Percentiles rank a stretch among this genome's conserved stretches.
These are phyloP conservation scores for Gomphus bonarii DNA, from an alignment of 1,284 basidiomycete species.

Conservation along the genomic window DNA sequence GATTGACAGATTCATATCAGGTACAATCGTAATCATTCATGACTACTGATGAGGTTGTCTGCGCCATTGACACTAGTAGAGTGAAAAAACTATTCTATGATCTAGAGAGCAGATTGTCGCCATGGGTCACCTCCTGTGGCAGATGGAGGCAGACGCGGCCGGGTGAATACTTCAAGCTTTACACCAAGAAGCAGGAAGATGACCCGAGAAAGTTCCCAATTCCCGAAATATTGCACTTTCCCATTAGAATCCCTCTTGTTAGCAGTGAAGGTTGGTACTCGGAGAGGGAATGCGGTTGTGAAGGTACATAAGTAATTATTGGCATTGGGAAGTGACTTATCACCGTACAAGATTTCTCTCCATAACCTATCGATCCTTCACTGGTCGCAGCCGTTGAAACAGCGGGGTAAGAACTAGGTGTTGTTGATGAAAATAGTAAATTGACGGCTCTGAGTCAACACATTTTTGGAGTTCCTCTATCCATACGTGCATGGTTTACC, in stretches of 20 bases:
- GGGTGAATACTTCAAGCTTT: conserved; percentile 79
- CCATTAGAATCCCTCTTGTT: conserved; percentile 80
- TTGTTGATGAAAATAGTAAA: conserved; percentile 51
- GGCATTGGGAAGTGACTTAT: too few relatives aligned
- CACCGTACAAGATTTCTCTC: conserved; percentile 45
- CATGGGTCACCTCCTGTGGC: conserved; percentile 79
- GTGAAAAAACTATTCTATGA: conserved; percentile 89
- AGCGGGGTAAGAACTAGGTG: conserved; percentile 77
- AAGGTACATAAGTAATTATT: conserved; percentile 32
- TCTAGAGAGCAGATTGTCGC: conserved; percentile 64
- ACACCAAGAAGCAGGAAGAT: conserved; percentile 64
- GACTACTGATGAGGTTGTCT: conserved; percentile 85
- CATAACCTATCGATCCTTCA: conserved; percentile 80
- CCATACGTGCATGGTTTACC: background rate
- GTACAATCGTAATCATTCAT: conserved; percentile 48
- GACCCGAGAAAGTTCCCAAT: conserved; percentile 66
- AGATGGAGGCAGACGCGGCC: conserved; percentile 82
- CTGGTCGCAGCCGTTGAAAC: conserved; percentile 67
- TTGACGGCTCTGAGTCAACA: conserved; percentile 81
- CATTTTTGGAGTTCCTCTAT: conserved; percentile 37
- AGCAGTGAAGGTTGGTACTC: conserved; percentile 78
- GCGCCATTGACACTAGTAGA: conserved; percentile 79
- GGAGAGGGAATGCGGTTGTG: conserved; percentile 72
- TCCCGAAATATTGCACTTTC: conserved; percentile 85
- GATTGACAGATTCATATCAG: background rate